phyloP scores from a whole-genome alignment of 805 yeast genomes.

The Kuraishia molischiana region DNA sequence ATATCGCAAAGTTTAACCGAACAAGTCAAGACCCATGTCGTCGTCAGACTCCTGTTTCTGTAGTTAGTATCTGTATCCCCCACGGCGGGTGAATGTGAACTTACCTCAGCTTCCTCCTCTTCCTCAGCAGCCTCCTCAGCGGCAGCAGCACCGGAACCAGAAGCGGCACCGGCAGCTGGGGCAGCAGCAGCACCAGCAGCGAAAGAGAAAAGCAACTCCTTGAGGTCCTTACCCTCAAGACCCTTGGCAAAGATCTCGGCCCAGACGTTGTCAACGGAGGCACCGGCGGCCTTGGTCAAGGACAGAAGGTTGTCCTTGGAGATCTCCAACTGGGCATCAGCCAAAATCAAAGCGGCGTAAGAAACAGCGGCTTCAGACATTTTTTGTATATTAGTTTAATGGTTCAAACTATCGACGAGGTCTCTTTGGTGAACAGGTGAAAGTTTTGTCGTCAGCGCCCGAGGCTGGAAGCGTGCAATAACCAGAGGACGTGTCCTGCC shows the following conservation, averaged over 20 bases:
- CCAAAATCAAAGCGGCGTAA: slow-evolving; percentile 97
- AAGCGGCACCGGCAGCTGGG: slow-evolving; percentile 58
- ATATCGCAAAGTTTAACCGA: slow-evolving; percentile 75
- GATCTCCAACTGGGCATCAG: slow-evolving; percentile 94
- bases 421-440: no score
- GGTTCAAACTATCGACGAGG: no score
- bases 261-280: slow-evolving; percentile 76
- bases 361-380: slow-evolving; percentile 95
- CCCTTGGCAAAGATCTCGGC: slow-evolving; percentile 87
- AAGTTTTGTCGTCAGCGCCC: no score
- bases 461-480: no score
- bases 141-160: slow-evolving; percentile 50
- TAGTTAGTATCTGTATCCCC: not conserved
- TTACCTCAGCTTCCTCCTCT: slow-evolving; percentile 42
- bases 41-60: slow-evolving; percentile 44
- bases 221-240: slow-evolving; percentile 72
- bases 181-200: slow-evolving; percentile 72
- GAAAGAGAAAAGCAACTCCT: slow-evolving; percentile 51
- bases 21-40: slow-evolving; percentile 94
- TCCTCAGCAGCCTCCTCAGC: slow-evolving; percentile 57
- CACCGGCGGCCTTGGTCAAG: slow-evolving; percentile 74
- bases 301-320: slow-evolving; percentile 68
- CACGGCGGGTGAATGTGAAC: slow-evolving; percentile 18
- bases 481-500: no score
- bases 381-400: slow-evolving; percentile 11